phyloP scores from a whole-genome alignment of 495 filamentous ascomycete species.

The Podospora anserina region DNA sequence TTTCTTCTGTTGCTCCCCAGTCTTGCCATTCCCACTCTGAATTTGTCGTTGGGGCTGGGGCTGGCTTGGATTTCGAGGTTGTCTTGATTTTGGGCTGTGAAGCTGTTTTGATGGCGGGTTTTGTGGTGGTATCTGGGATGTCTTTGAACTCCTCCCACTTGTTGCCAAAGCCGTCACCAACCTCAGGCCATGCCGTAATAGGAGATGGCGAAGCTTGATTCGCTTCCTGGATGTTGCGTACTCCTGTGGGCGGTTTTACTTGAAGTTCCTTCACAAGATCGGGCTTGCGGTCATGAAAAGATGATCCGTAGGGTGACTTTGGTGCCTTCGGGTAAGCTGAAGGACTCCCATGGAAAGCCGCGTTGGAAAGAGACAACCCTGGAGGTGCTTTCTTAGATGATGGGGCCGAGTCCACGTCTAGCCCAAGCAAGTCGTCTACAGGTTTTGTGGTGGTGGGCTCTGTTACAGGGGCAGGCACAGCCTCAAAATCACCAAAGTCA shows the following conservation, averaged over 20 bases:
- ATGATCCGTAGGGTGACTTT: constrained; percentile 48
- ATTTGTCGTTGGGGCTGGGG: constrained; percentile 4
- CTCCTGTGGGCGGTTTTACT: constrained; percentile 39
- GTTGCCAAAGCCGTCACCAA: constrained; percentile 42
- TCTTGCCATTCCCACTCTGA: constrained; percentile 45
- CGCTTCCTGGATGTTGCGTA: constrained; percentile 29
- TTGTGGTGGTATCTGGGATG: constrained; percentile 27
- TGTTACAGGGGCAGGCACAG: constrained; percentile 19
- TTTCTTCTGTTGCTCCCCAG: constrained; percentile 25
- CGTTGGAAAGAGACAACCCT: constrained; percentile 28
- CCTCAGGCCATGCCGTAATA: constrained; percentile 46
- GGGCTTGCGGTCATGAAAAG: constrained; percentile 50
- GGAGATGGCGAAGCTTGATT: constrained; percentile 38
- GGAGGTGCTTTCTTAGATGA: constrained; percentile 32
- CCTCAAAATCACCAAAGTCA: constrained; percentile 53
- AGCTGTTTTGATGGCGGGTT: constrained; percentile 22
- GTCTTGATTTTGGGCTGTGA: constrained; percentile 12
- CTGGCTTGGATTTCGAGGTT: constrained; percentile 13
- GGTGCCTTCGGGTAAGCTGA: constrained; percentile 42
- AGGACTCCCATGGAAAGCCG: constrained; percentile 15
- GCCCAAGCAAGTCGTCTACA: constrained; percentile 23
- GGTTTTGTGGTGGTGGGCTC: constrained; percentile 11
- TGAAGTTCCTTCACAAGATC: constrained; percentile 40
- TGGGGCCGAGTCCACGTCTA: constrained; percentile 8
- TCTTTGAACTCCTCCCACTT: constrained; percentile 61